A percentile compares a stretch with the other conserved stretches of the same genome.
phyloP scores from a whole-genome alignment of 768 basidiomycete species.

The Termitomyces bulborhizus region DNA sequence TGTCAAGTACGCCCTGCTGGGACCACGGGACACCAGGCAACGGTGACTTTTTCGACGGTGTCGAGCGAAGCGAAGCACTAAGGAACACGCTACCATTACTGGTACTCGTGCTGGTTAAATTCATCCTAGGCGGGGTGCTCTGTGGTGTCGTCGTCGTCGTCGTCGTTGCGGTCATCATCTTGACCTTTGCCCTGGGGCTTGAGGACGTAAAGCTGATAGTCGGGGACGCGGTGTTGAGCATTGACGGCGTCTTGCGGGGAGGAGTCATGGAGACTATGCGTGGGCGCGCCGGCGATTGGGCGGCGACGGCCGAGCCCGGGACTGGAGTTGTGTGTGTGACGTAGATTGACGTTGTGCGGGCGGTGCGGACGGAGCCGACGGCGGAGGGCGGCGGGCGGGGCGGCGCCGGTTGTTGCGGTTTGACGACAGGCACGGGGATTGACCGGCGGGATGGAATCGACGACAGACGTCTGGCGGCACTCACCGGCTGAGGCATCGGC shows the following conservation, averaged over 20 bases:
- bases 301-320: background rate
- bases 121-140: slow-evolving; percentile 22
- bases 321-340: background rate
- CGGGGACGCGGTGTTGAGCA: slow-evolving; percentile 23
- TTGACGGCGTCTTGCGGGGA: slow-evolving; percentile 20
- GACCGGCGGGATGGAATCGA: slow-evolving; percentile 26
- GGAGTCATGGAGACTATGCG: slow-evolving; percentile 43
- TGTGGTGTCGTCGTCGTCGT: slow-evolving; percentile 23
- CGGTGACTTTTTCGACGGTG: slow-evolving; percentile 9
- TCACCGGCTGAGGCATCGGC: slow-evolving; percentile 32
- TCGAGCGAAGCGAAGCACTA: background rate
- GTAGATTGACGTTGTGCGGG: slow-evolving; percentile 18
- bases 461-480: background rate
- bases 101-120: background rate
- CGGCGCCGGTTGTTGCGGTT: background rate
- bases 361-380: slow-evolving; percentile 18
- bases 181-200: slow-evolving; percentile 28
- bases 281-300: slow-evolving; percentile 17
- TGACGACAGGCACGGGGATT: background rate
- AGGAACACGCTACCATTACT: background rate
- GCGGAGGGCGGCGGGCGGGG: slow-evolving; percentile 22
- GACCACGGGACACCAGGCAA: slow-evolving; percentile 9
- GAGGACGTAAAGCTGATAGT: slow-evolving; percentile 34
- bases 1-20: slow-evolving; percentile 5
- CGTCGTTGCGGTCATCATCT: slow-evolving; percentile 20